Evolutionary conservation across 2,329 filamentous ascomycete species (phyloP).

Genomic region (Phaeosphaeriaceae sp.): DNA sequence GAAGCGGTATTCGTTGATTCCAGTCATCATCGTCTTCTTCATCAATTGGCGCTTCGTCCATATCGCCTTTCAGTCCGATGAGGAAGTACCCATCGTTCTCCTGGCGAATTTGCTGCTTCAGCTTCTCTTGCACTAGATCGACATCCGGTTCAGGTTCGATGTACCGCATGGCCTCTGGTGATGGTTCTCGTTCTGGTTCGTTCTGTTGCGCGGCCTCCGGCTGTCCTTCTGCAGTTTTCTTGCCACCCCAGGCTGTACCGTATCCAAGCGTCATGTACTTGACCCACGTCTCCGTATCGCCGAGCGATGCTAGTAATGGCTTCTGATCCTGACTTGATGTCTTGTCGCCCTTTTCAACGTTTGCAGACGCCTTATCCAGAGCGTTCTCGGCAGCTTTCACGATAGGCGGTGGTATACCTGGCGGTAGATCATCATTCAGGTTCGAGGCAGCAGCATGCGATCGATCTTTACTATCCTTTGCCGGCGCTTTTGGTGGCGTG

Average conservation of each 20-base stretch:
- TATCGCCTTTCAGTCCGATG: conserved; percentile 72
- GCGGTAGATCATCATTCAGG: conserved; percentile 23
- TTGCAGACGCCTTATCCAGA: conserved; percentile 52
- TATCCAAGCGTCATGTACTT: conserved; percentile 62
- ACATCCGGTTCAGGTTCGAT: conserved; percentile 51
- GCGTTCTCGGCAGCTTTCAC: conserved; percentile 54
- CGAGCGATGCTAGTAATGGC: conserved; percentile 47
- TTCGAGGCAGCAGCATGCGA: conserved; percentile 11
- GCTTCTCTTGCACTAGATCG: conserved; percentile 64
- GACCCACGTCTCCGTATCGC: conserved; percentile 58
- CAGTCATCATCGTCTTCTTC: conserved; percentile 46
- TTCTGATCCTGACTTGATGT: conserved; percentile 22
- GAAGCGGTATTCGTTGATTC: conserved; percentile 64
- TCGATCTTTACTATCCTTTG: conserved; percentile 7
- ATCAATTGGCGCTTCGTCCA: conserved; percentile 63
- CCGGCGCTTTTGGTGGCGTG: conserved; percentile 6
- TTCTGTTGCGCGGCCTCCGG: conserved; percentile 3
- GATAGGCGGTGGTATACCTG: conserved; percentile 57
- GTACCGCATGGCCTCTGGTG: conserved; percentile 42
- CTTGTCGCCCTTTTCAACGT: conserved; percentile 37
- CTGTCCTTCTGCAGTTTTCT: conserved; percentile 16
- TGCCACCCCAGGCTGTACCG: conserved; percentile 48
- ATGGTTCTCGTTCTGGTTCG: conserved; percentile 16
- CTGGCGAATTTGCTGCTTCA: conserved; percentile 60
- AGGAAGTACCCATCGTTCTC: conserved; percentile 67